Percentiles rank a stretch among this genome's conserved stretches.
These are phyloP conservation scores for Amanita jacksonii DNA, from an alignment of 768 basidiomycete genomes.

Conservation along the genomic window DNA sequence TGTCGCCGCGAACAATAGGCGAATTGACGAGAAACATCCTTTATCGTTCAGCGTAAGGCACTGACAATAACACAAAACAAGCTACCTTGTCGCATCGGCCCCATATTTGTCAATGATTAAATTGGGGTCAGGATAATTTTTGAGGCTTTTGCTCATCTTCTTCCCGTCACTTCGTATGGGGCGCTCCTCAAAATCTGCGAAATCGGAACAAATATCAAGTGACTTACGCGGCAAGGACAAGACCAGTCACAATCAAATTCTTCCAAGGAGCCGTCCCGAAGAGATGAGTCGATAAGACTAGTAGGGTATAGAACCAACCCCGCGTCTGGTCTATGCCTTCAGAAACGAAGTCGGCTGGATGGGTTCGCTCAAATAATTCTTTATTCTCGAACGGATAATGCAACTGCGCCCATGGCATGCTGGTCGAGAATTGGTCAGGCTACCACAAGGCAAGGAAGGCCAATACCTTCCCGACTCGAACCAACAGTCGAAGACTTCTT, in stretches of 20 bases:
- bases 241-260: conserved; percentile 92
- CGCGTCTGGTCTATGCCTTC: conserved; percentile 99
- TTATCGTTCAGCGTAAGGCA: neutral
- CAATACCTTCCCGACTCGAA: conserved; percentile 95
- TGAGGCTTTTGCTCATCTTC: conserved; percentile 98
- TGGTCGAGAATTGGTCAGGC: conserved; percentile 20
- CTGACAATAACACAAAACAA: conserved; percentile 2
- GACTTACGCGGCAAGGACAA: conserved; percentile 87
- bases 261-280: conserved; percentile 95
- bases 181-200: no score
- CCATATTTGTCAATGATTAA: conserved; percentile 85
- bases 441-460: neutral
- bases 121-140: conserved; percentile 96
- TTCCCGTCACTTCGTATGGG: conserved; percentile 78
- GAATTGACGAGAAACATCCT: conserved; percentile 99
- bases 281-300: conserved; percentile 92
- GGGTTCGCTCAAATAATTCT: conserved; percentile 71
- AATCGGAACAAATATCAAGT: neutral
- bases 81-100: conserved; percentile 88
- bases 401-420: conserved; percentile 96
- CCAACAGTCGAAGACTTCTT: conserved; percentile 99
- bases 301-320: conserved; percentile 98
- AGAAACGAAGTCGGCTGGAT: conserved; percentile 94
- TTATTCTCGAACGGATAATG: conserved; percentile 99
- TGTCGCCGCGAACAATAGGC: conserved; percentile 95